phyloP scores from a whole-genome alignment of 2,329 filamentous ascomycete genomes.

The Phialocephala sp. region DNA sequence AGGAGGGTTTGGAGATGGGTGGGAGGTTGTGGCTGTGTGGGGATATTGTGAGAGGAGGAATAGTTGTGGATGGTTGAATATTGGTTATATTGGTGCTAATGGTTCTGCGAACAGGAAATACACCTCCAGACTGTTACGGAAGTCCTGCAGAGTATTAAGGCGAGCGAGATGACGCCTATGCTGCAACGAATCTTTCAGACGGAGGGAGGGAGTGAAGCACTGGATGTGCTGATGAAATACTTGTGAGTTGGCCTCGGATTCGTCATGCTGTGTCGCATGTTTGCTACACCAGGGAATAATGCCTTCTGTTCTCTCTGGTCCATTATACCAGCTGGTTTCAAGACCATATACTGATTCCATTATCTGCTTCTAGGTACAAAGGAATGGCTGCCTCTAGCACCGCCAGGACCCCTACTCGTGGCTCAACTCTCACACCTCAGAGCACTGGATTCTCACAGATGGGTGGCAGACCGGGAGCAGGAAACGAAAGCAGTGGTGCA shows the following conservation, averaged over 20 bases:
- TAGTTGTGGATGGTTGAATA: background rate
- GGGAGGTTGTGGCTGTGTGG: background rate
- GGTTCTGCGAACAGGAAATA: slow-evolving; percentile 64
- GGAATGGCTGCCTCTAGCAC: slow-evolving; percentile 68
- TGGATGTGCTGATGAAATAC: slow-evolving; percentile 98
- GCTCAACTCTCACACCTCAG: slow-evolving; percentile 67
- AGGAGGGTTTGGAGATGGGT: background rate
- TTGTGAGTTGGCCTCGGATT: slow-evolving; percentile 65
- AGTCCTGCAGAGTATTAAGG: slow-evolving; percentile 94
- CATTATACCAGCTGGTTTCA: background rate
- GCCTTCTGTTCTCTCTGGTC: background rate
- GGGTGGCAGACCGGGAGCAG: slow-evolving; percentile 55
- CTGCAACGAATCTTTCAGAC: slow-evolving; percentile 80
- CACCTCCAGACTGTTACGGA: slow-evolving; percentile 89
- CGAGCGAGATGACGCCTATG: slow-evolving; percentile 91
- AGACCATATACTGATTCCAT: slow-evolving; percentile 2
- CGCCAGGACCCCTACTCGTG: slow-evolving; percentile 45
- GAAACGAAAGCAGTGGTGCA: slow-evolving; percentile 74
- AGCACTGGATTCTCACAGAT: slow-evolving; percentile 89
- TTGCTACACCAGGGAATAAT: background rate
- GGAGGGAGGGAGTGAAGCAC: slow-evolving; percentile 79
- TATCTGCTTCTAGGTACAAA: slow-evolving; percentile 70
- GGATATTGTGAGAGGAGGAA: background rate
- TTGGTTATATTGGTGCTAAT: background rate
- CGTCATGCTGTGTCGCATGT: background rate